Conservation (phyloP, 2,329 filamentous ascomycete species). For the Nectriaceae sp. region DNA sequence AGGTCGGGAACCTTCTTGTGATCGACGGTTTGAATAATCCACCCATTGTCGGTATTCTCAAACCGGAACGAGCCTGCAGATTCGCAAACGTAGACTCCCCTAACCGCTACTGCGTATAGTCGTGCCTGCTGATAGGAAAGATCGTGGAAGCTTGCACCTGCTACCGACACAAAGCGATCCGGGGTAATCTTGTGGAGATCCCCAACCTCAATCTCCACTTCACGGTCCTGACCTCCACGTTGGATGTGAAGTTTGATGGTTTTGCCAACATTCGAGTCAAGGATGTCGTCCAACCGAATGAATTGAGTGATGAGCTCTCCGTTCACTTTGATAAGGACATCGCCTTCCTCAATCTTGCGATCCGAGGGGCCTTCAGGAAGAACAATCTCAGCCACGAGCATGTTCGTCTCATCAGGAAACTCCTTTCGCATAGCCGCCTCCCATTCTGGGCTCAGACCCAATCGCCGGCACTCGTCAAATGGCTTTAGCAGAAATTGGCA, state of each 20-base stretch:
- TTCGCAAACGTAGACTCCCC: slow-evolving; percentile 94
- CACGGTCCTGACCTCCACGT: slow-evolving; percentile 82
- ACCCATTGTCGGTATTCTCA: slow-evolving; percentile 86
- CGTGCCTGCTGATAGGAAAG: slow-evolving; percentile 98
- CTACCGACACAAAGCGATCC: slow-evolving; percentile 91
- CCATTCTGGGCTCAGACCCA: slow-evolving; percentile 83
- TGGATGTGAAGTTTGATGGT: slow-evolving; percentile 82
- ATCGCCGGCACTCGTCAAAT: slow-evolving; percentile 91
- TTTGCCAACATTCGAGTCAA: slow-evolving; percentile 83
- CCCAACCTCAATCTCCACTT: slow-evolving; percentile 81
- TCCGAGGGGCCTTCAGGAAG: slow-evolving; percentile 88
- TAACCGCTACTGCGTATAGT: slow-evolving; percentile 87
- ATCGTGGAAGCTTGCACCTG: slow-evolving; percentile 92
- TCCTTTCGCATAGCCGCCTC: slow-evolving; percentile 80
- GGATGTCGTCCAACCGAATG: slow-evolving; percentile 83
- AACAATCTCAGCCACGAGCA: slow-evolving; percentile 95
- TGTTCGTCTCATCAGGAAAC: slow-evolving; percentile 92
- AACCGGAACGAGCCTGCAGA: slow-evolving; percentile 93
- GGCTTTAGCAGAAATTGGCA: slow-evolving; percentile 96
- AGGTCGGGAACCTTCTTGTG: slow-evolving; percentile 89
- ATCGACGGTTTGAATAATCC: slow-evolving; percentile 90
- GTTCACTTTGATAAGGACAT: slow-evolving; percentile 92
- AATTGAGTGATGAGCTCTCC: slow-evolving; percentile 92
- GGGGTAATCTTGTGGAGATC: slow-evolving; percentile 94
- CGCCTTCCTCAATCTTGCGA: slow-evolving; percentile 86